Evolutionary conservation across 768 basidiomycete genomes (phyloP), one percentile per base, ranked within the genome.

Genomic region (Rhodosporidiobolus odoratus): DNA sequence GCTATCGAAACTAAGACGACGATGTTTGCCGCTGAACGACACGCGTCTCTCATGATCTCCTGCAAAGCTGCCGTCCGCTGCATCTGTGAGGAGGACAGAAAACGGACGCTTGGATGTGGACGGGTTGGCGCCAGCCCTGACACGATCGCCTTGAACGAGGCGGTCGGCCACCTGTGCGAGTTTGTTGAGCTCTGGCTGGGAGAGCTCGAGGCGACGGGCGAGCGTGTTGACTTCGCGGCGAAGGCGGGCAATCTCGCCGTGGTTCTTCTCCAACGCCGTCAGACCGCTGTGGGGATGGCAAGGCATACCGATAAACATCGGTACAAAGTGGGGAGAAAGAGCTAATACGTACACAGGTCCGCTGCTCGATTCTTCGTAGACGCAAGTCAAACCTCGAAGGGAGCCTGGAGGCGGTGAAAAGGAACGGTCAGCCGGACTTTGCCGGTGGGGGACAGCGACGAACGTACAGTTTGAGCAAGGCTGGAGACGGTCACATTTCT

Each of bases 401-500:
- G 23, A 10, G 43, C 40, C 41, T 43, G 58, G 16, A 10, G 30
- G 2, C 7, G 41, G 6, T 30, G 19, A 45, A 10, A 3, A 56
- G 54, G 6, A 3, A 3, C 2, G n/a, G 37, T 40, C 25, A 58
- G 41, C 4, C 3, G 54, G 32, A 35, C 4, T 13, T 35, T 10
- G 10, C 13, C 27, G 9, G 38, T 16, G 17, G 38, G 21, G 9
- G 43, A 34, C 10, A 34, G 30, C 10, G 12, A 41, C 9, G 4
- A 34, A 41, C 57, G 37, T 17, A 58, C 57, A 58, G 57, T 41
- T 58, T 19, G 57, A 58, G 38, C 57, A 58, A n/a, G 57, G 38
- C 4, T 2, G 37, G 17, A 25, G 2, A 3, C 54, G 34, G 35
- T 23, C 19, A 37, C 54, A 56, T 21, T 21, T 10, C 4, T 13